phyloP scores from a whole-genome alignment of 768 basidiomycete species.

The Asterophora lycoperdoides region DNA sequence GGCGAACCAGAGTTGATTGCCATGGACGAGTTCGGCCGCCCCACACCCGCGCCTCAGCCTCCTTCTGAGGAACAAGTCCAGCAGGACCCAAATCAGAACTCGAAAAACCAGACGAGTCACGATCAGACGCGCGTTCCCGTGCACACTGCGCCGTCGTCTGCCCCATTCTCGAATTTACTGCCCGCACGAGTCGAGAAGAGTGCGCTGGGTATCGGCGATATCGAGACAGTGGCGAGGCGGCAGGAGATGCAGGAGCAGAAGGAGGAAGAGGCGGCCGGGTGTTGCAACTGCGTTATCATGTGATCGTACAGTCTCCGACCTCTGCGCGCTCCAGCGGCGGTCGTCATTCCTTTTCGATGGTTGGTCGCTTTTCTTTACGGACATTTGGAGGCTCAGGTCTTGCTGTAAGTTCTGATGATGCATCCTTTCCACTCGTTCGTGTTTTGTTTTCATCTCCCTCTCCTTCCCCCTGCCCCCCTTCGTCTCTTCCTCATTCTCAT shows the following conservation, averaged over 20 bases:
- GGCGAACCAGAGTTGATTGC: constrained; percentile 39
- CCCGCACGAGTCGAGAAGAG: constrained; percentile 20
- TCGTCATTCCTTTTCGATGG: neutral
- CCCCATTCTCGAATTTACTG: constrained; percentile 63
- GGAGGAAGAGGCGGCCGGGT: constrained; percentile 51
- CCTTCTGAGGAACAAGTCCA: constrained; percentile 8
- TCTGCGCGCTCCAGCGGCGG: neutral
- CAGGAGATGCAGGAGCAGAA: constrained; percentile 41
- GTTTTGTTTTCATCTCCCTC: constrained; percentile 1
- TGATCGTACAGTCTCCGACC: constrained; percentile 35
- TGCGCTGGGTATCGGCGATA: constrained; percentile 23
- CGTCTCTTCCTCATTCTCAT: constrained; percentile 1
- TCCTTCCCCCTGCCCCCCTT: too few relatives aligned
- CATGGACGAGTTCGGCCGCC: constrained; percentile 65
- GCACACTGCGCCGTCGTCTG: constrained; percentile 45
- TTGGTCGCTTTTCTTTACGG: neutral
- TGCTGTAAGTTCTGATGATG: constrained; percentile 1
- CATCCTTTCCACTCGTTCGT: constrained; percentile 11
- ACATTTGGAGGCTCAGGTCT: neutral
- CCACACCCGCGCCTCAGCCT: constrained; percentile 20
- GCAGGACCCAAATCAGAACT: neutral
- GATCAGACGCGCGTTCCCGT: constrained; percentile 27
- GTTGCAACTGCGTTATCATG: constrained; percentile 85
- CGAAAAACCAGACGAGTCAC: constrained; percentile 15
- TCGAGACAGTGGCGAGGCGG: constrained; percentile 24